Base-by-base conservation (phyloP, 2,329 filamentous ascomycete species). In the Penicillium sp. region DNA sequence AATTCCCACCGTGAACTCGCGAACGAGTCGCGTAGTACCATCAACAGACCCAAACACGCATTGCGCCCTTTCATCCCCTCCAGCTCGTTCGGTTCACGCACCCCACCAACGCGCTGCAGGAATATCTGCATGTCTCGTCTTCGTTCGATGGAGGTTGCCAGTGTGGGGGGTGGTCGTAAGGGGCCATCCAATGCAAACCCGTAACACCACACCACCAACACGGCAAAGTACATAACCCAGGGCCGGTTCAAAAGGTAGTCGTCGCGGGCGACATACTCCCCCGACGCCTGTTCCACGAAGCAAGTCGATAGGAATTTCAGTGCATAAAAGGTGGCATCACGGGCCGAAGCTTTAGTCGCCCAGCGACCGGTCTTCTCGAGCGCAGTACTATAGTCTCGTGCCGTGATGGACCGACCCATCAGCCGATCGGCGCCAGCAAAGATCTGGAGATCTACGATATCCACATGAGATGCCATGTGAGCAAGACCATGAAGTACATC, bases 401-500 rank as follows among this genome's bases (percentile, higher is more conserved):
- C 81, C 1, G 90, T 92, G 59, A 98, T 96, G 0, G 88, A 87
- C 47, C 93, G 87, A 22, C 95, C 93, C 4, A 98, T 84, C 2
- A 97, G 82, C 29, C 93, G 84, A 65, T 88, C 90, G 1, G 93
- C 91, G 9, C 93, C 88, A 5, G 93, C 95, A 73, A 95, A 97
- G 63, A 98, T 96, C 75, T 98, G 93, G 68, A 92, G 93, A 73
- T 98, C 93, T n/a, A 96, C 90, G 53, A 98, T 91, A 70, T 98
- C 93, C 24, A 96, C 92, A 70, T 98, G 92, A 84, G 96, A 96
- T 3, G 92, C 91, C 91, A 99, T 97, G 74, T 98, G 95, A 0
- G 95, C 95, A 13, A 99, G 81, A 67, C 96, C 91, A 70, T 98
- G 93, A 45, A 98, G 80, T 27, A 96, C 93, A 2, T 90, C 96